Conservation (phyloP, 768 basidiomycete species). For the Boletus rufocinnamomeus region DNA sequence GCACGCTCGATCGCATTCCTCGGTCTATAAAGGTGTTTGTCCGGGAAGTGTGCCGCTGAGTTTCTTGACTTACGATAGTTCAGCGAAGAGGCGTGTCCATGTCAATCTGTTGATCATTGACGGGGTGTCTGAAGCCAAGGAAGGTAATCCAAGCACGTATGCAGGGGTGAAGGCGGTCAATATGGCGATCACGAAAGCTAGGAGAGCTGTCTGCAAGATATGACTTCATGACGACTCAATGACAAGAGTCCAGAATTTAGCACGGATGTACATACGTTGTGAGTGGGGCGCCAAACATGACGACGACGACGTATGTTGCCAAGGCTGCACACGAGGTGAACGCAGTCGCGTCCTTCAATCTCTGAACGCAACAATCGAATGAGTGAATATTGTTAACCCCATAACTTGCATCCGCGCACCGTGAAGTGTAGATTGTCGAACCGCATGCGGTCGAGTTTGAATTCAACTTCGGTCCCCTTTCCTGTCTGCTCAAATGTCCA, state of each 20-base stretch:
- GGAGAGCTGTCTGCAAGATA: slow-evolving; percentile 59
- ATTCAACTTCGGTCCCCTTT: slow-evolving; percentile 45
- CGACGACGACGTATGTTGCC: slow-evolving; percentile 47
- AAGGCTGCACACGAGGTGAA: slow-evolving; percentile 54
- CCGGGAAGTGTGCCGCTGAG: background rate
- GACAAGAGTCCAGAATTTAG: background rate
- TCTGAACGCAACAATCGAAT: slow-evolving; percentile 40
- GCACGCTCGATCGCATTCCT: slow-evolving; percentile 74
- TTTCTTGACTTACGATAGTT: slow-evolving; percentile 65
- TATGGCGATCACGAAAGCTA: slow-evolving; percentile 68
- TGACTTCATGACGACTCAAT: slow-evolving; percentile 41
- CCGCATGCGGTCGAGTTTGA: slow-evolving; percentile 43
- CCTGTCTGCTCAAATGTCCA: slow-evolving; percentile 53
- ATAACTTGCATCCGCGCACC: slow-evolving; percentile 36
- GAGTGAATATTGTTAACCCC: slow-evolving; percentile 1
- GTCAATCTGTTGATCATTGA: slow-evolving; percentile 59
- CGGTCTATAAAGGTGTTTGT: slow-evolving; percentile 37
- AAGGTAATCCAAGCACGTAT: slow-evolving; percentile 67
- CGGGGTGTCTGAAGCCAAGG: slow-evolving; percentile 41
- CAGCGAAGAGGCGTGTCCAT: slow-evolving; percentile 81
- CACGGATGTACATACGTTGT: slow-evolving; percentile 44
- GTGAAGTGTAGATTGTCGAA: slow-evolving; percentile 40
- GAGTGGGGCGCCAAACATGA: slow-evolving; percentile 79
- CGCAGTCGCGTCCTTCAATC: slow-evolving; percentile 48
- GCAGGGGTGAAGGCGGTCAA: slow-evolving; percentile 67